Conservation (phyloP, 2,329 filamentous ascomycete species). For the Venturia nashicola region DNA sequence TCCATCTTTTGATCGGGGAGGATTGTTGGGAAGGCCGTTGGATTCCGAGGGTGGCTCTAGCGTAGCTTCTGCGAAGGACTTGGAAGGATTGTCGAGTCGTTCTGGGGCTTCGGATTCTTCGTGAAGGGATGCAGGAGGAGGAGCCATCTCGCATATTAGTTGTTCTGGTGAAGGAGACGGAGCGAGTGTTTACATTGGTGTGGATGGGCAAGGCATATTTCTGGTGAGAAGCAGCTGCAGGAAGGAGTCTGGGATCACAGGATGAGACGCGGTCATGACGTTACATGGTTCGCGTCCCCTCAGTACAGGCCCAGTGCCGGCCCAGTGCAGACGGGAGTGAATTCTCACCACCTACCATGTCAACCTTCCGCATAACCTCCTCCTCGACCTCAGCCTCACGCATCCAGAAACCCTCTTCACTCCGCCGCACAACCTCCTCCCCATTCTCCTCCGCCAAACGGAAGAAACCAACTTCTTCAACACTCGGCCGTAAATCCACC, state of each 20-base stretch:
- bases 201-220: not conserved
- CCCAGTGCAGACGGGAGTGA: not conserved
- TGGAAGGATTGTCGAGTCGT: slow-evolving; percentile 23
- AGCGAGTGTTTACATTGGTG: not conserved
- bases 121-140: not conserved
- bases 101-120: slow-evolving; percentile 16
- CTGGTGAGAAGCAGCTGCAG: not conserved
- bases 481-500: slow-evolving; percentile 7
- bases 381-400: slow-evolving; percentile 12
- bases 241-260: too few relatives aligned
- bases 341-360: slow-evolving; percentile 10
- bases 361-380: slow-evolving; percentile 12
- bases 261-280: not conserved
- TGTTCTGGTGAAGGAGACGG: not conserved
- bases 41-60: slow-evolving; percentile 11
- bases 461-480: slow-evolving; percentile 19
- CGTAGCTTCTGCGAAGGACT: slow-evolving; percentile 30
- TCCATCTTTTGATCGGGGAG: not conserved
- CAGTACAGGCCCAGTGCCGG: too few relatives aligned
- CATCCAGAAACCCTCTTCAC: slow-evolving; percentile 15
- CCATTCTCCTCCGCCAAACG: slow-evolving; percentile 24
- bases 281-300: not conserved
- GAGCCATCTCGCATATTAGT: not conserved
- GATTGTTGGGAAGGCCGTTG: not conserved
- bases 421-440: slow-evolving; percentile 23